phyloP scores from a whole-genome alignment of 139 green algal genomes.

The Ulvella scutata region DNA sequence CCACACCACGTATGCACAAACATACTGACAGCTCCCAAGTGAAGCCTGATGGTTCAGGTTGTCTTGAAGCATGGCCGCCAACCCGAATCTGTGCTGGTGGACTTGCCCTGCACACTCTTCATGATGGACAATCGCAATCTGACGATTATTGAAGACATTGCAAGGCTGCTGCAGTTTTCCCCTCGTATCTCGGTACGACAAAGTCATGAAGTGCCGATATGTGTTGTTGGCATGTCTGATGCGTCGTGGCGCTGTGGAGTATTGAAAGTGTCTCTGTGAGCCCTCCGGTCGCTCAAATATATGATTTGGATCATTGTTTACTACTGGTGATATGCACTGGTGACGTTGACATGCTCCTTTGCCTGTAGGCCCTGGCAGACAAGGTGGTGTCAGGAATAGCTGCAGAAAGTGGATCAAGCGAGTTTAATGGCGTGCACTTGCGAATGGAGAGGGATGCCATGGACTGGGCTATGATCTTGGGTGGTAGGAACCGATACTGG shows the following conservation, averaged over 20 bases:
- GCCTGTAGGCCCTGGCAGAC: slow-evolving; percentile 18
- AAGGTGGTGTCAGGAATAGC: slow-evolving; percentile 21
- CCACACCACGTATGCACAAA: not conserved
- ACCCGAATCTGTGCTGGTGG: not conserved
- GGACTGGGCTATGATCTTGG: slow-evolving; percentile 37
- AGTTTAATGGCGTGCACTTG: slow-evolving; percentile 33
- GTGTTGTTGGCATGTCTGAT: not conserved
- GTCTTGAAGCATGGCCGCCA: not conserved
- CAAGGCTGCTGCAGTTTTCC: slow-evolving; percentile 22
- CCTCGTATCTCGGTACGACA: not conserved
- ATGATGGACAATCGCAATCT: slow-evolving; percentile 17
- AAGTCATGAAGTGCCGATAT: not conserved
- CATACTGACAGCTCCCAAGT: not conserved
- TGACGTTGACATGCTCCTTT: not conserved
- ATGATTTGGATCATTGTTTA: no score
- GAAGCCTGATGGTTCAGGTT: not conserved
- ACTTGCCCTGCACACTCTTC: not conserved
- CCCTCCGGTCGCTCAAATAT: no score
- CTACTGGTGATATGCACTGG: no score
- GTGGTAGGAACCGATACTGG: slow-evolving; percentile 9
- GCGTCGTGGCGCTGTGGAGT: no score
- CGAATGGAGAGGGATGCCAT: slow-evolving; percentile 32
- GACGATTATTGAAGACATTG: slow-evolving; percentile 29
- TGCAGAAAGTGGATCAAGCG: not conserved
- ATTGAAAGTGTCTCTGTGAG: no score